Percentiles rank a stretch among this genome's conserved stretches.
These are phyloP conservation scores for Tephrocybe sp. DNA, from an alignment of 768 basidiomycete genomes.

Conservation along the genomic window DNA sequence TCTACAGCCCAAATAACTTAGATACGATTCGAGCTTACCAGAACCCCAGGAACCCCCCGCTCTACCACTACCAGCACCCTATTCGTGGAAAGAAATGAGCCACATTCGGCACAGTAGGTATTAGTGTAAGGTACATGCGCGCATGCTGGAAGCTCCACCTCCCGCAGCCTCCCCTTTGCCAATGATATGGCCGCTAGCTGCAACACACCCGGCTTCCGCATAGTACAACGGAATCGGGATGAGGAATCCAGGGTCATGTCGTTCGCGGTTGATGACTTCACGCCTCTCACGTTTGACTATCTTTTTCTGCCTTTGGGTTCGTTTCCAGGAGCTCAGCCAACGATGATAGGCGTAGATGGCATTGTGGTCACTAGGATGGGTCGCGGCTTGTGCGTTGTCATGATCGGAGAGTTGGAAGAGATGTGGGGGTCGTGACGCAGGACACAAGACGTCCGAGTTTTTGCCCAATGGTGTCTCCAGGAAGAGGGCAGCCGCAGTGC, in stretches of 20 bases:
- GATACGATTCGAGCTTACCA: background rate
- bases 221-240: background rate
- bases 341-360: too few relatives aligned
- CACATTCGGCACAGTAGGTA: background rate
- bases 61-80: background rate
- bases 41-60: background rate
- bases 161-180: background rate
- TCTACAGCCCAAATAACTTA: background rate
- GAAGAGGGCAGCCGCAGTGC: conserved; percentile 54
- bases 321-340: background rate
- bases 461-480: conserved; percentile 40
- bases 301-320: background rate
- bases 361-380: conserved; percentile 49
- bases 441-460: conserved; percentile 32
- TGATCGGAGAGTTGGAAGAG: conserved; percentile 27
- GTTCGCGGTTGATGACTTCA: background rate
- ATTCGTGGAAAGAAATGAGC: background rate
- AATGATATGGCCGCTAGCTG: background rate
- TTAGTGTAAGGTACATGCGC: background rate
- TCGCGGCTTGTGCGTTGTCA: conserved; percentile 40
- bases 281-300: background rate
- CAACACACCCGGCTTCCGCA: background rate
- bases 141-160: background rate
- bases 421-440: conserved; percentile 19
- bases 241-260: background rate